phyloP scores from a whole-genome alignment of 179 eudicot genomes.

The Beta lomatogona region DNA sequence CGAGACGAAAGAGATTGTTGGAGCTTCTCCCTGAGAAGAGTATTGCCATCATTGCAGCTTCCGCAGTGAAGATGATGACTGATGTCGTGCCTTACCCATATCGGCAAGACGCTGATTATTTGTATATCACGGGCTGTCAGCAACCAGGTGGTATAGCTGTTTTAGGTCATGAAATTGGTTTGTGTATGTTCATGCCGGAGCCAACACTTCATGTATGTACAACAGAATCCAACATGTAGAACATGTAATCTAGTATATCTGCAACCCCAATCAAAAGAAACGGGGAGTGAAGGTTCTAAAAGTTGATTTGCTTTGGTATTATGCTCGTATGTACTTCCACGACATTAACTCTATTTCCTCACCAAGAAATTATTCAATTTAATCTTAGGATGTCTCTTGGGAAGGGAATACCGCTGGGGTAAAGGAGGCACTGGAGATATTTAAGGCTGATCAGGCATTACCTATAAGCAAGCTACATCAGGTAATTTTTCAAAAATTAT shows the following conservation, averaged over 20 bases:
- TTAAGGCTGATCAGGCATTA: constrained; percentile 81
- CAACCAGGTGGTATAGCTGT: constrained; percentile 94
- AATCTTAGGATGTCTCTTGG: constrained; percentile 74
- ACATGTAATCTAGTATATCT: constrained; percentile 12
- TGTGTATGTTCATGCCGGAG: constrained; percentile 98
- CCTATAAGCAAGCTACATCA: constrained; percentile 59
- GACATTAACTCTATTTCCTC: not conserved
- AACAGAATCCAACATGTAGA: constrained; percentile 14
- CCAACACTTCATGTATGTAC: constrained; percentile 56
- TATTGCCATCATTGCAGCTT: constrained; percentile 78
- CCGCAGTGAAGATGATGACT: constrained; percentile 93
- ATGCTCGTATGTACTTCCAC: too few relatives aligned
- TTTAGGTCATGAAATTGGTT: constrained; percentile 78
- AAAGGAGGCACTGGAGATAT: constrained; percentile 65
- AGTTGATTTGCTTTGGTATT: not conserved
- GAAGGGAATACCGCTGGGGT: constrained; percentile 89
- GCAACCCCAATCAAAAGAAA: not conserved
- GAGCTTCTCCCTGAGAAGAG: constrained; percentile 81
- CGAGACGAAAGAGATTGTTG: constrained; percentile 73
- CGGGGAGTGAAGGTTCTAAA: not conserved
- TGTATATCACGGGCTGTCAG: constrained; percentile 85
- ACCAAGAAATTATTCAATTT: not conserved
- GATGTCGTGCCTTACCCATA: constrained; percentile 89
- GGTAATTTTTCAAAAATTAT: constrained; percentile 36
- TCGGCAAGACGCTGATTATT: constrained; percentile 84